Evolutionary conservation across 352 stramenopile species (phyloP).

Genomic region (Pythium utonaiense): DNA sequence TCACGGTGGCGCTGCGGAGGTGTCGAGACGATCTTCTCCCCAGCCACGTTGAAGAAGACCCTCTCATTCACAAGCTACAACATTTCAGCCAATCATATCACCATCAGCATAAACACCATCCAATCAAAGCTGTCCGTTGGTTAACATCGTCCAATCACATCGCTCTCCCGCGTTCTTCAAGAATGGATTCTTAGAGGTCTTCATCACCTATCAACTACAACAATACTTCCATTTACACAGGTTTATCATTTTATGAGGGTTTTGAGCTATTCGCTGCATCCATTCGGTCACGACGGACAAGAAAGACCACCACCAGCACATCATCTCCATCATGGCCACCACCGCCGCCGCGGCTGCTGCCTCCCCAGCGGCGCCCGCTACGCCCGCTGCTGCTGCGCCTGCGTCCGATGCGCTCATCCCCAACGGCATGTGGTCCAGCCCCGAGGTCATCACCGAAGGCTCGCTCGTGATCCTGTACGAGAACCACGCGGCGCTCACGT

Average conservation of each 20-base stretch:
- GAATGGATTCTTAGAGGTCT: conserved; percentile 14
- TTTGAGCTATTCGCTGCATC: background rate
- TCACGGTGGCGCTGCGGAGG: no score
- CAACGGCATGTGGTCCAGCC: conserved; percentile 69
- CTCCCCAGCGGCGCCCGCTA: background rate
- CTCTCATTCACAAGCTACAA: no score
- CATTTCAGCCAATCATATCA: conserved; percentile 14
- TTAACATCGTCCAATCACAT: conserved; percentile 10
- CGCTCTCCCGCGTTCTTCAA: conserved; percentile 2
- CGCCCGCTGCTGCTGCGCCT: background rate
- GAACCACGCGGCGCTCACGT: conserved; percentile 93
- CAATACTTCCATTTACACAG: background rate
- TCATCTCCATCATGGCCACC: background rate
- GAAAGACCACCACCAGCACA: background rate
- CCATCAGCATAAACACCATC: conserved; percentile 6
- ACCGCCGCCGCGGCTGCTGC: no score
- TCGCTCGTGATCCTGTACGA: conserved; percentile 98
- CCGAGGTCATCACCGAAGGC: conserved; percentile 54
- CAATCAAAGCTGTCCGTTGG: conserved; percentile 11
- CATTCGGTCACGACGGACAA: background rate
- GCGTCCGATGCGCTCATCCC: conserved; percentile 29
- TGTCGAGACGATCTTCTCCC: background rate
- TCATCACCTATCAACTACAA: background rate
- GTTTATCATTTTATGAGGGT: background rate
- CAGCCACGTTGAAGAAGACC: conserved; percentile 18